Percentiles rank a stretch among this genome's conserved stretches.
phyloP scores from a whole-genome alignment of 148 eudicot genomes.

The Vaccinium vitisidaea region DNA sequence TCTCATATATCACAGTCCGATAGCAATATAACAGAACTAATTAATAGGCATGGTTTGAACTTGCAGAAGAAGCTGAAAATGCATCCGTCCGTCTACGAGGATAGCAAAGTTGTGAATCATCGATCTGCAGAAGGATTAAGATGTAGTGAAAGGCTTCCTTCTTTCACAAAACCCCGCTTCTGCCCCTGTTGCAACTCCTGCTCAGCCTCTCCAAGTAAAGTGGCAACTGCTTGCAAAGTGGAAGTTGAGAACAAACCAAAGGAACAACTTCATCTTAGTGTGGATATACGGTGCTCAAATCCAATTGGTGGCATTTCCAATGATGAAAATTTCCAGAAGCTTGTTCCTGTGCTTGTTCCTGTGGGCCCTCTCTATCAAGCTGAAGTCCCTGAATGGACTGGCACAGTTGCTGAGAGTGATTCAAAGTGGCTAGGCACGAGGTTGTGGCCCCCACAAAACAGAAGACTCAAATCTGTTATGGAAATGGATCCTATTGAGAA shows the following conservation, averaged over 20 bases:
- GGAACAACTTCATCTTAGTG: conserved; percentile 21
- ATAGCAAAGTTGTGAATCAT: conserved; percentile 27
- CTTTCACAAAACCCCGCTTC: conserved; percentile 34
- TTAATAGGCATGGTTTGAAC: conserved; percentile 15
- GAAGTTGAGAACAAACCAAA: conserved; percentile 16
- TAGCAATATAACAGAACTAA: not conserved
- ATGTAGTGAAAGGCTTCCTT: conserved; percentile 54
- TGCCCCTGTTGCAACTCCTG: conserved; percentile 50
- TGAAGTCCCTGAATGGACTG: conserved; percentile 65
- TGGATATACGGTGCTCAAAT: conserved; percentile 23
- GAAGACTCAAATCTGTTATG: conserved; percentile 5
- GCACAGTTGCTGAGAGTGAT: conserved; percentile 46
- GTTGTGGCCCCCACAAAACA: conserved; percentile 56
- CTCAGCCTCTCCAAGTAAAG: conserved; percentile 26
- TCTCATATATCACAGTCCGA: not conserved
- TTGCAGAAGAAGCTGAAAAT: conserved; percentile 62
- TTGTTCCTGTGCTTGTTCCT: conserved; percentile 38
- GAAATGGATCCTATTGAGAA: conserved; percentile 26
- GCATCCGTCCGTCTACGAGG: conserved; percentile 77
- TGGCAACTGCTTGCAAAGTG: conserved; percentile 17
- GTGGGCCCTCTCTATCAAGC: conserved; percentile 73
- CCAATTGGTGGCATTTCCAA: conserved; percentile 8
- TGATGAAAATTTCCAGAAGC: conserved; percentile 32
- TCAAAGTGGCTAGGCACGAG: conserved; percentile 81
- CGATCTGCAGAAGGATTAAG: conserved; percentile 42